A percentile compares a stretch with the other conserved stretches of the same genome.
Conservation (phyloP, 2,329 filamentous ascomycete species). For the Ascomycota sp. region DNA sequence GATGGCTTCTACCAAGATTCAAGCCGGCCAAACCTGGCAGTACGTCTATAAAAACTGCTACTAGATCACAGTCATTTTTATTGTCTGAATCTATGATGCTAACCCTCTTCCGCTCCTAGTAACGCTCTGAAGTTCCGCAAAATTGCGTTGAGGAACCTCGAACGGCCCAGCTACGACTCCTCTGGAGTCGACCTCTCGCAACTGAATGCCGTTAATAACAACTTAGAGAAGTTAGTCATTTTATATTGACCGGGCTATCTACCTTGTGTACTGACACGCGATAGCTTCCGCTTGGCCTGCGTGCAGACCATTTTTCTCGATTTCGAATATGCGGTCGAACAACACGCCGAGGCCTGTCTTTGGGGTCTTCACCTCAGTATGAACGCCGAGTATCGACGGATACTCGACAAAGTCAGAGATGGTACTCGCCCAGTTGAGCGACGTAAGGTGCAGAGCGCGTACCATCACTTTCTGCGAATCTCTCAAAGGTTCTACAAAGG, state of each 20-base stretch:
- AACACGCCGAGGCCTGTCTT: constrained; percentile 45
- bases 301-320: constrained; percentile 52
- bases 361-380: constrained; percentile 63
- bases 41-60: constrained; percentile 7
- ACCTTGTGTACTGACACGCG: constrained; percentile 2
- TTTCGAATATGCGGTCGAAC: constrained; percentile 38
- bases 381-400: constrained; percentile 55
- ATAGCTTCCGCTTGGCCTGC: constrained; percentile 47
- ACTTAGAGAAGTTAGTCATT: constrained; percentile 11
- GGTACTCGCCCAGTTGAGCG: constrained; percentile 35
- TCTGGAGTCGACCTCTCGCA: constrained; percentile 17
- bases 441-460: constrained; percentile 62
- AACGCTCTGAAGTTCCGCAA: constrained; percentile 21
- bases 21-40: constrained; percentile 18
- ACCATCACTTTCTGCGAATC: constrained; percentile 65
- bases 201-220: constrained; percentile 21
- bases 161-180: constrained; percentile 16
- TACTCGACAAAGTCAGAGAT: constrained; percentile 32
- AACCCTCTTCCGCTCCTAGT: constrained; percentile 8
- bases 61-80: too few relatives aligned
- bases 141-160: constrained; percentile 19
- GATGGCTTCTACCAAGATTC: constrained; percentile 5
- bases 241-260: neutral
- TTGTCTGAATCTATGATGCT: neutral
- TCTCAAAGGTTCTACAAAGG: constrained; percentile 75